Base-by-base conservation (phyloP, 78 protist species). In the Corallochytrium limacisporum region DNA sequence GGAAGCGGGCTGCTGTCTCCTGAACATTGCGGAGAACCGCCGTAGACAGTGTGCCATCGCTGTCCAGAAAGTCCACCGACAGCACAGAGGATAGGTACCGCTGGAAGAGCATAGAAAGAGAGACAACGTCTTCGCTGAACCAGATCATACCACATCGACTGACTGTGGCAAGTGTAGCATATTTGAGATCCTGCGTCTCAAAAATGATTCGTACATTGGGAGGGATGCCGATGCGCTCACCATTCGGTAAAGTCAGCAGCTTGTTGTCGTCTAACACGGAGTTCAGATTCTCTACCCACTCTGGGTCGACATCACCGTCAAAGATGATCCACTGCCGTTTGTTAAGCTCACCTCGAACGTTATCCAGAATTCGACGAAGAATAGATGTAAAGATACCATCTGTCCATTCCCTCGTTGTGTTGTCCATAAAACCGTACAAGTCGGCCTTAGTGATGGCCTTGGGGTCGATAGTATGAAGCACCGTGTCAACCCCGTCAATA, bases 261-360 rank as follows among this genome's bases (percentile, higher is more conserved):
- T 75, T 75, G 89, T 94, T 94, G 80, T 96, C 98, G 76, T 96
- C 99, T 13, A 96, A 80, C 28, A 96, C 89, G 2, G 89, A 32
- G 81, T 96, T 96, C 36, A 96, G 75, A 69, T 88, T 91, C 74
- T 96, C 99, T 16, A 95, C 96, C 98, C 98, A 94, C 65, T 92
- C 97, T 4, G 99, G 95, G 65, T 91, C 97, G n/a, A 96, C 93
- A 66, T 92, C 98, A 26, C 99, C 99, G 57, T 96, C 99, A 37
- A 92, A 85, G 35, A 96, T 60, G 54, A 97, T 91, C 96, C 95
- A 95, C 46, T 94, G 97, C 43, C 84, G 69, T 62, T 77, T 40
- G 13, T 47, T 20, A 16, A 37, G 16, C 77, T 82, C 97, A 42
- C 75, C 81, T n/a, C 84, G 77, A 37, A 65, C 77, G 47, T 86